These are phyloP conservation scores for Chimonanthus praecox DNA, from an alignment of 164 flowering plant species.

Conservation along the genomic window DNA sequence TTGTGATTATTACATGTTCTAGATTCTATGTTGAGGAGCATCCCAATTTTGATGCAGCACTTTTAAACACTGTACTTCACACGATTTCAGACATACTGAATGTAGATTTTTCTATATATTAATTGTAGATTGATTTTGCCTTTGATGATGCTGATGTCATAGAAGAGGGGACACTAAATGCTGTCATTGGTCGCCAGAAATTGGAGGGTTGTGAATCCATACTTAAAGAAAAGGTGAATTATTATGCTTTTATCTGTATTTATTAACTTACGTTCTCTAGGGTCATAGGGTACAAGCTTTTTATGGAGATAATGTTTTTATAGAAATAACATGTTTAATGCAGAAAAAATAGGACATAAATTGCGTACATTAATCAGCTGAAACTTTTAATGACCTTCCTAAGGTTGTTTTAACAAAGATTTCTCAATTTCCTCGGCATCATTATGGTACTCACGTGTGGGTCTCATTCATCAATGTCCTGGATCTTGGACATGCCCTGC, in stretches of 20 bases:
- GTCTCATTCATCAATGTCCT: background rate
- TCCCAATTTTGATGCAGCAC: background rate
- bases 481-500: background rate
- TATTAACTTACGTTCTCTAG: background rate
- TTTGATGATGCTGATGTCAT: conserved; percentile 64
- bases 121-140: conserved; percentile 58
- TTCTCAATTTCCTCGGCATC: background rate
- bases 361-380: background rate
- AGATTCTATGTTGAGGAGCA: background rate
- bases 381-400: background rate
- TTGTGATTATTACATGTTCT: conserved; percentile 18
- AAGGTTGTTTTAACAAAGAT: background rate
- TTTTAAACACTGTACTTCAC: background rate
- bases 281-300: background rate
- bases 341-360: background rate
- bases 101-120: conserved; percentile 1
- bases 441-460: background rate
- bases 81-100: background rate
- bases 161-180: conserved; percentile 55
- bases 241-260: background rate
- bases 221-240: conserved; percentile 50
- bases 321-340: no score
- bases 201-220: conserved; percentile 44
- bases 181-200: conserved; percentile 51
- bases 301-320: no score